Evolutionary conservation across 306 rosid genomes (phyloP).

Genomic region (Cajanus cajan): DNA sequence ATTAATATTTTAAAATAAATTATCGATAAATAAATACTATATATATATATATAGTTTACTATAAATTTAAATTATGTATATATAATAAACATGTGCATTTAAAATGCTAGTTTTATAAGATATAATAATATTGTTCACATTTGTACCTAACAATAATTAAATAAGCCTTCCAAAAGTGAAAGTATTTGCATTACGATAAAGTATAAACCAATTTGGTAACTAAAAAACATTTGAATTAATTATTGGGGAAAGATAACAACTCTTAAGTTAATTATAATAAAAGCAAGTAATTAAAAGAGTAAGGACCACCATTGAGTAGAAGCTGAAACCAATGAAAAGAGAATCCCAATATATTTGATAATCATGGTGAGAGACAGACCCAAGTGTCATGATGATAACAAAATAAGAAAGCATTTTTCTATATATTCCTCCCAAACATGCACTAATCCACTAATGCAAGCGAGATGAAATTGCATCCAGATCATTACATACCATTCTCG

Average conservation of each 20-base stretch:
- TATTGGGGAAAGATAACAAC: neutral
- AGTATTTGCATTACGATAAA: neutral
- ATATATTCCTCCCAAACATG: neutral
- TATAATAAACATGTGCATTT: no score
- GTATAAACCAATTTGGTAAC: neutral
- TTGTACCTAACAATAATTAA: neutral
- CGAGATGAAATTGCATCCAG: neutral
- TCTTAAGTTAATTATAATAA: neutral
- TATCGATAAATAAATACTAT: no score
- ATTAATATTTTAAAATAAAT: no score
- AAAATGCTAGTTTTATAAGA: no score
- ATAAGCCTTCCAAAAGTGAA: neutral
- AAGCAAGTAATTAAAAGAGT: neutral
- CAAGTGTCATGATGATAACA: constrained; percentile 6
- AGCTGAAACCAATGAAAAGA: constrained; percentile 6
- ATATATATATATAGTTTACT: no score
- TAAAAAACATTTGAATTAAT: neutral
- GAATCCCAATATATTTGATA: constrained; percentile 12
- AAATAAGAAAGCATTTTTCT: neutral
- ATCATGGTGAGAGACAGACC: constrained; percentile 11
- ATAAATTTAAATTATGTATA: no score
- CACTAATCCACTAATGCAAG: no score
- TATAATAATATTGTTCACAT: neutral
- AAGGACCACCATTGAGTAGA: constrained; percentile 20
- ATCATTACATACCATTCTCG: neutral